A percentile compares a stretch with the other conserved stretches of the same genome.
Evolutionary conservation across 345 rosid species (phyloP).

Genomic region (Eucalyptus brandiana): DNA sequence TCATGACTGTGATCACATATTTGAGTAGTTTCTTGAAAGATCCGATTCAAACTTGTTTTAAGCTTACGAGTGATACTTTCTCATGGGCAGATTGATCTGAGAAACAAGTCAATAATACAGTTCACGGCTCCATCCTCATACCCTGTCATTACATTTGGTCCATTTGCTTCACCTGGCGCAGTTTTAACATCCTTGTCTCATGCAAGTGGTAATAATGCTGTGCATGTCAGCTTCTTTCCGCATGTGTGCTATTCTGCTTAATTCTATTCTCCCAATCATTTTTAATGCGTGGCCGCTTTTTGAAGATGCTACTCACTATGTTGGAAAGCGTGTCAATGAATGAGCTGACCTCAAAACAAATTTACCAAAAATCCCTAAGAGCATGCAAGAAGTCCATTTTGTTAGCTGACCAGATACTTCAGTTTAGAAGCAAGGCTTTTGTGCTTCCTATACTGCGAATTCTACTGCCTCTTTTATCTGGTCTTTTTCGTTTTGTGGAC

Average conservation of each 20-base stretch:
- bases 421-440: background rate
- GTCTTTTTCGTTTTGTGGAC: background rate
- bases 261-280: background rate
- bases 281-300: background rate
- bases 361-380: background rate
- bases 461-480: background rate
- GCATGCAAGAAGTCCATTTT: background rate
- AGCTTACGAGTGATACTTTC: background rate
- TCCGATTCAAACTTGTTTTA: background rate
- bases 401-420: background rate
- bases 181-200: slow-evolving; percentile 67
- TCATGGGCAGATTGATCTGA: slow-evolving; percentile 64
- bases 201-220: slow-evolving; percentile 56
- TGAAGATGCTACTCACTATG: background rate
- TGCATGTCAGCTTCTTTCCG: background rate
- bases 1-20: background rate
- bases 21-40: background rate
- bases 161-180: slow-evolving; percentile 56
- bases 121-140: slow-evolving; percentile 43
- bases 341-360: background rate
- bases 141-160: slow-evolving; percentile 87
- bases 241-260: background rate
- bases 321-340: background rate
- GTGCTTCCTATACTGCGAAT: background rate
- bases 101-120: slow-evolving; percentile 39